Evolutionary conservation across 768 basidiomycete genomes (phyloP), one percentile per base, ranked within the genome.

Genomic region (Suillus alpinus): DNA sequence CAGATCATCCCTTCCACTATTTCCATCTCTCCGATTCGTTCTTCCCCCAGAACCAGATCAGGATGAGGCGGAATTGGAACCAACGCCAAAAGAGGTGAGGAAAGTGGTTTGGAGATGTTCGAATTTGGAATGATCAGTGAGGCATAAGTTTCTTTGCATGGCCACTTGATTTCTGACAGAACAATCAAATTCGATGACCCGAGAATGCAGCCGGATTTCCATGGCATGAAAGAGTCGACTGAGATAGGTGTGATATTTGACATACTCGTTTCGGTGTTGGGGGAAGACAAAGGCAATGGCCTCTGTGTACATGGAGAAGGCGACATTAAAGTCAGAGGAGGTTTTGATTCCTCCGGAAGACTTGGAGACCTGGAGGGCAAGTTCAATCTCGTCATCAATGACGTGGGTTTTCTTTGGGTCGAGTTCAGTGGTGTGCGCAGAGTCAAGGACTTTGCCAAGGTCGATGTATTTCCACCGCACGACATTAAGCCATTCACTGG

Each of bases 401-500:
- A 63, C 62, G 4, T 62, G 59, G 1, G 58, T 26, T 36, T 63
- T 55, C 10, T 65, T 67, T 0, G 52, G 8, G 0, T 67, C 49
- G 2, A 65, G 6, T 2, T 63, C 51, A 0, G 58, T 60, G 0
- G 58, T 29, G 12, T 64, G 63, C 0, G 56, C 60, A 0, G 55
- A 53, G 0, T 62, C 40, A 2, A 67, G 64, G 10, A 65, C 64
- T 3, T 67, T 67, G 0, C 37, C 6, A 0, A 67, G 61, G 23
- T 67, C 57, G 4, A 63, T 23, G 0, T 36, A 36, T 0, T 41
- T 29, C 3, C 62, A 60, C 0, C 56, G 60, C 18, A 65, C n/a
- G 13, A 67, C 29, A 12, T 65, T 65, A 2, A 50, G 23, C 64
- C 64, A 67, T 16, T 67, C 64, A 1, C 52, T 44, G 0, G 55